Base-by-base conservation (phyloP, 1,139 yeast species). In the Pneumocystis sp. region DNA sequence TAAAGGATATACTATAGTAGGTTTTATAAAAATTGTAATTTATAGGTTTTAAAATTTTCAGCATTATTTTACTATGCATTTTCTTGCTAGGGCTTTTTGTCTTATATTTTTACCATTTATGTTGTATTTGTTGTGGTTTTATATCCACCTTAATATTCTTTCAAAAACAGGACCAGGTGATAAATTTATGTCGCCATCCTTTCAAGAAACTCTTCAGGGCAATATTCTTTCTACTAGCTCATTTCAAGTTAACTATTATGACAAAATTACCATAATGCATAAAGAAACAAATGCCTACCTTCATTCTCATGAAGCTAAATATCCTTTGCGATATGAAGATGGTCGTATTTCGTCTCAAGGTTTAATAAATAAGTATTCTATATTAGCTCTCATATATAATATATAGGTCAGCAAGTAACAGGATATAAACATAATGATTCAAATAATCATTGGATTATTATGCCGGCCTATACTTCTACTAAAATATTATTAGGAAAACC, bases 281-380 rank as follows among this genome's bases (percentile, higher is more conserved):
- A 85, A 85, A 73, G 87, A 83, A 63, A 89, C 96, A 2, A 83
- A 80, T 2, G 85, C 89, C 17, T 81, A 82, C 66, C 81, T 93
- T 72, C 97, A 93, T 74, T 93, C 98, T 0, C 97, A 90, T 72
- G 72, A 75, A 15, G 81, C 78, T 45, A 76, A 75, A 63, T 93
- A 93, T 74, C 99, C 99, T 56, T 79, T 90, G 72, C 85, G 97
- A 74, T 93, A 93, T 74, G 97, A 89, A 66, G 97, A 93, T 74
- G 98, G 98, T 15, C 85, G 99, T 77, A 81, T 93, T 64, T 91
- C 97, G 0, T 90, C 97, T 12, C 88, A 89, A 74, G 93, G 96
- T 37, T 21, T 25, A 29, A 29, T 59, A 10, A 21, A 21, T 42
- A 59, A 29, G 21, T 59, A 19, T 19, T 59, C n/a, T 12, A 21